phyloP scores from a whole-genome alignment of 2,329 filamentous ascomycete species.

The Colletotrichum agaves region DNA sequence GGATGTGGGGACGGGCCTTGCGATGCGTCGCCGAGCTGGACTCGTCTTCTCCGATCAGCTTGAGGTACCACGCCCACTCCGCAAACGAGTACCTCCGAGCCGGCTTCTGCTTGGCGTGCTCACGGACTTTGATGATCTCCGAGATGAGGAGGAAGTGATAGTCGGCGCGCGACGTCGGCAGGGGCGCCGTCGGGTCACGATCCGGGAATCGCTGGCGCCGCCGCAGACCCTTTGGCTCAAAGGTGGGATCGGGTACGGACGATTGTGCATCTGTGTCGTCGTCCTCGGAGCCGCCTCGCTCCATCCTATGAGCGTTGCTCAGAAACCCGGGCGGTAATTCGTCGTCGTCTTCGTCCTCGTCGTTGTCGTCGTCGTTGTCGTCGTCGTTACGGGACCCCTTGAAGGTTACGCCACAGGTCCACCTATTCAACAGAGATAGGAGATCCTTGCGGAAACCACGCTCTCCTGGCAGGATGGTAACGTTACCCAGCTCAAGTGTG shows the following conservation, averaged over 20 bases:
- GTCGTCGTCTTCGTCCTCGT: conserved; percentile 50
- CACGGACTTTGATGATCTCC: conserved; percentile 74
- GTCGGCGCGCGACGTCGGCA: conserved; percentile 47
- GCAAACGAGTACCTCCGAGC: conserved; percentile 79
- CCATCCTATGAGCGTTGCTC: conserved; percentile 46
- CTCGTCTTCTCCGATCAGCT: conserved; percentile 77
- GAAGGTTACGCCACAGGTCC: conserved; percentile 31
- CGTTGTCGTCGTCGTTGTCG: conserved; percentile 49
- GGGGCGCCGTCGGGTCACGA: conserved; percentile 54
- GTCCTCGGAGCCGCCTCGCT: conserved; percentile 32
- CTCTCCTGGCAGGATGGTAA: conserved; percentile 71
- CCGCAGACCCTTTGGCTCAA: conserved; percentile 44
- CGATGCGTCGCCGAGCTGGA: conserved; percentile 60
- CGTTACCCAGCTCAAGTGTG: conserved; percentile 65
- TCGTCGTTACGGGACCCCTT: conserved; percentile 40
- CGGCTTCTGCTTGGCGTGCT: conserved; percentile 68
- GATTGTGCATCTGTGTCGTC: conserved; percentile 38
- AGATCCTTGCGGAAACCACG: conserved; percentile 57
- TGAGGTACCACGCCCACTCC: conserved; percentile 88
- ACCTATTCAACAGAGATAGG: conserved; percentile 49
- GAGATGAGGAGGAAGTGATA: conserved; percentile 75
- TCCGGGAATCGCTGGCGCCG: conserved; percentile 48
- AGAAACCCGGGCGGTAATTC: conserved; percentile 55
- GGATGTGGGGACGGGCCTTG: conserved; percentile 46
- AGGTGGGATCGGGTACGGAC: conserved; percentile 1